phyloP scores from a whole-genome alignment of 1,284 basidiomycete species.

The Puccinia triticina region DNA sequence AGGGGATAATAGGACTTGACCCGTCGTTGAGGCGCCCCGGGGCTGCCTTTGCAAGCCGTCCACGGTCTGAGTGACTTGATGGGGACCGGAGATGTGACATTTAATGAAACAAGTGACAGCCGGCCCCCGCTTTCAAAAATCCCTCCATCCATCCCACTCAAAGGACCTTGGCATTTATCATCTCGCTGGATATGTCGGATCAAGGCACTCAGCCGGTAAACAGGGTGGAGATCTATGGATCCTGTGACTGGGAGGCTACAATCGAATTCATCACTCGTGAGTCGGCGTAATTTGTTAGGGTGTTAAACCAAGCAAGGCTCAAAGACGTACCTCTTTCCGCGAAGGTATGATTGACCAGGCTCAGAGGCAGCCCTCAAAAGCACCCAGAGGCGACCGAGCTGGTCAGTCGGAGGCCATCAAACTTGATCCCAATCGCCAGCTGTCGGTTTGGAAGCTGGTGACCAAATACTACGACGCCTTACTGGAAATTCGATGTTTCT shows the following conservation, averaged over 20 bases:
- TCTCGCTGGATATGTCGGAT: background rate
- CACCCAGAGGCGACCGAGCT: background rate
- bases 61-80: no score
- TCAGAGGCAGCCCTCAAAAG: background rate
- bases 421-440: background rate
- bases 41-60: no score
- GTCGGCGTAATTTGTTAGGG: background rate
- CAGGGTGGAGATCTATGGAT: background rate
- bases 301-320: background rate
- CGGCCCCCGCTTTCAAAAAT: background rate
- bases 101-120: no score
- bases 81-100: no score
- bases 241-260: background rate
- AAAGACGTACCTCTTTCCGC: background rate
- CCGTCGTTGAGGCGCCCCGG: no score
- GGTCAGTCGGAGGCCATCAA: background rate
- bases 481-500: background rate
- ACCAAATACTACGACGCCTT: constrained; percentile 24
- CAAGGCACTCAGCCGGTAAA: background rate
- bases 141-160: background rate
- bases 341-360: background rate
- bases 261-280: background rate
- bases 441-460: background rate
- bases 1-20: no score
- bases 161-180: no score